Conservation (phyloP, 306 rosid genomes). For the Glycine tomentella region DNA sequence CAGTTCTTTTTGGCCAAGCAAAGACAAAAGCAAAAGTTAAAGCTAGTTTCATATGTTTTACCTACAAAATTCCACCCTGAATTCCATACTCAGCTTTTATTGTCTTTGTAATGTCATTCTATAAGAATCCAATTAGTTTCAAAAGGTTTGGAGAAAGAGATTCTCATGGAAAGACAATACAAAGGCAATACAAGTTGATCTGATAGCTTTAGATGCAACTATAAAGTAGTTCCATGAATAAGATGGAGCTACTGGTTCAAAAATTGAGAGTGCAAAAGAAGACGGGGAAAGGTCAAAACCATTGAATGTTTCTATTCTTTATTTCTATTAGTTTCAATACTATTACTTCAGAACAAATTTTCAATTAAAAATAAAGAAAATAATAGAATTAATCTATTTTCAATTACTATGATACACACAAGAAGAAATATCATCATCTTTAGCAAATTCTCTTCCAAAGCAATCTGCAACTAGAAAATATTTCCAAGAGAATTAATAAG, state of each 20-base stretch:
- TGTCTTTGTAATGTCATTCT: neutral
- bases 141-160: neutral
- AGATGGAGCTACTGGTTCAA: neutral
- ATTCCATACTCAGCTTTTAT: neutral
- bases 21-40: constrained; percentile 4
- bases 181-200: constrained; percentile 11
- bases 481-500: no score
- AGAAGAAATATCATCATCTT: neutral
- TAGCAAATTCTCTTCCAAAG: constrained; percentile 10
- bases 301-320: neutral
- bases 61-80: neutral
- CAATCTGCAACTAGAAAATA: neutral
- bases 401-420: neutral
- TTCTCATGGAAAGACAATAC: neutral
- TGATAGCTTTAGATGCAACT: constrained; percentile 13
- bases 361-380: neutral
- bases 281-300: neutral
- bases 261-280: constrained; percentile 21
- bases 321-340: constrained; percentile 12
- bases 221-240: neutral
- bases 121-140: neutral
- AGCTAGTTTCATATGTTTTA: neutral
- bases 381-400: neutral
- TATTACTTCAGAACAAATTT: neutral
- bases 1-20: constrained; percentile 2